Evolutionary conservation across 805 yeast species (phyloP), one percentile per base, ranked within the genome.

Genomic region (Candida golubevii): DNA sequence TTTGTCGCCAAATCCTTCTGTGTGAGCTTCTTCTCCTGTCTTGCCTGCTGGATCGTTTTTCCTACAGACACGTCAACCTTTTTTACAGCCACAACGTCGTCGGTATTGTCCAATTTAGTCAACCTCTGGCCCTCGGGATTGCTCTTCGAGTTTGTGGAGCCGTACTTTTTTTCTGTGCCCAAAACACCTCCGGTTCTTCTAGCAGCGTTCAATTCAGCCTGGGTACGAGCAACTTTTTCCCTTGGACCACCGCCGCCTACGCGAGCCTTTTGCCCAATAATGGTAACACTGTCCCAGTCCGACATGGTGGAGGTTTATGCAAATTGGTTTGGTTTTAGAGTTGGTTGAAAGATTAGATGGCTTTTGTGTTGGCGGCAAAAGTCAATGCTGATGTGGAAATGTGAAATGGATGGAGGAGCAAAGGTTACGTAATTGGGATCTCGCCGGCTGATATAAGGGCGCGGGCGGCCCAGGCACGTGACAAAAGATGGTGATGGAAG

Each of bases 1-100:
- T 85, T 86, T 45, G 96, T 88, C 58, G 99, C 99, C 59, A 93
- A 78, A 58, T 93, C 99, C 77, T 93, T 93, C 69, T 93, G 99
- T 8, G 97, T 84, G 63, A 90, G 64, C 60, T 80, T 79, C 76
- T 89, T 88, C 47, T 87, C 97, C 59, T 81, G 83, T 73, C 99
- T 83, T 32, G 85, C 96, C 63, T 82, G 75, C 41, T 82, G 77
- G 55, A 93, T 89, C 44, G 91, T 85, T 63, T 84, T 86, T 54
- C 98, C 99, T 28, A 93, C 98, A 46, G 72, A 69, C 11, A 78
- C 72, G 45, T 88, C 96, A 42, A 93, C 69, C 70, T 90, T 93
- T 70, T 90, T 85, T 46, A 95, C 95, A 14, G 93, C 85, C 44
- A 88, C 95, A 52, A 91, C 89, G 58, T 90, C 97, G 59, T 89